Conservation (phyloP, 2,329 filamentous ascomycete genomes). For the Diaporthe vaccinii region DNA sequence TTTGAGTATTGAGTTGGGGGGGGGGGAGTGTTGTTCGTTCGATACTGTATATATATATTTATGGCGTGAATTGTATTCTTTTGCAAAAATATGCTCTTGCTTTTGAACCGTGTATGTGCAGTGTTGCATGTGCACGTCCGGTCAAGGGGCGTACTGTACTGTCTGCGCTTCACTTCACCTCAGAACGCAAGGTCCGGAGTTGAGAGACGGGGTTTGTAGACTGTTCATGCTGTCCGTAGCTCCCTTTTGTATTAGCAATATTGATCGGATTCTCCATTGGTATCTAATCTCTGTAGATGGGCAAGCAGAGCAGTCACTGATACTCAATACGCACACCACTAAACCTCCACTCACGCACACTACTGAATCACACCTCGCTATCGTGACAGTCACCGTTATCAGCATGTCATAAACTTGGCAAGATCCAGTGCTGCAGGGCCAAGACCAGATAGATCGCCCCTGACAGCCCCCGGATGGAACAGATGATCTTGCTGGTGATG, state of each 20-base stretch:
- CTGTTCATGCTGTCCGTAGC: neutral
- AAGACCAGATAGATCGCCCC: constrained; percentile 5
- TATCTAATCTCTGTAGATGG: no score
- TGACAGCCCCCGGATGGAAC: neutral
- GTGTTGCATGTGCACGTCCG: neutral
- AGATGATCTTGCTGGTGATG: neutral
- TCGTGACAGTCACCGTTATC: neutral
- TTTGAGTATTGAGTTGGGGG: constrained; percentile 5
- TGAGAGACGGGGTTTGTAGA: neutral
- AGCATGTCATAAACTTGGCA: constrained; percentile 18
- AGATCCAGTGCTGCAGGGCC: neutral
- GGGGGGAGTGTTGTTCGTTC: neutral
- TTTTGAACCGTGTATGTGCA: neutral
- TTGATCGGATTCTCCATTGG: neutral
- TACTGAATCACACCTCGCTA: neutral
- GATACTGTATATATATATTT: constrained; percentile 17
- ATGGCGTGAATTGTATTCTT: neutral
- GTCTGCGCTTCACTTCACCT: neutral
- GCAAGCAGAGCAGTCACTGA: neutral
- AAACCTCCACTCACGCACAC: neutral
- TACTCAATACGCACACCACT: neutral
- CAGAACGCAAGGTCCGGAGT: no score
- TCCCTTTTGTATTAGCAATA: neutral
- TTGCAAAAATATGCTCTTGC: neutral
- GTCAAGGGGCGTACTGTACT: neutral